Evolutionary conservation across 352 stramenopile species (phyloP).

Genomic region (Blastocystis sp.): DNA sequence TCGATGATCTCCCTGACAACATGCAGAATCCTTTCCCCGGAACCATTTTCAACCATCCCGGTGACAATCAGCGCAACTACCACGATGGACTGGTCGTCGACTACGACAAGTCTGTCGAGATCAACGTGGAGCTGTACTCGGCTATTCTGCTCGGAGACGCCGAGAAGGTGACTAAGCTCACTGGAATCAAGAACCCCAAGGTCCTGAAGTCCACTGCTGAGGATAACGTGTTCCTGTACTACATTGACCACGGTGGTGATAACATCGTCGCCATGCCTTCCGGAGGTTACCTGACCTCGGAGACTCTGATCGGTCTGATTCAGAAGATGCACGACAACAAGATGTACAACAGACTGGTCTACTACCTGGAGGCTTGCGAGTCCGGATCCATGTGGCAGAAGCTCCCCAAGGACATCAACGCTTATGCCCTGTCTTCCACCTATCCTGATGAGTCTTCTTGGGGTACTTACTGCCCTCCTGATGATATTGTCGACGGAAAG

Average conservation of each 20-base stretch:
- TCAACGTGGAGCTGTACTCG: constrained; percentile 72
- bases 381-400: constrained; percentile 77
- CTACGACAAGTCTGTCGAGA: constrained; percentile 60
- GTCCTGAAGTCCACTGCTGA: constrained; percentile 69
- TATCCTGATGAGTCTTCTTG: constrained; percentile 73
- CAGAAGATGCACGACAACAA: constrained; percentile 69
- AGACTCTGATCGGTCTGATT: constrained; percentile 66
- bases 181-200: constrained; percentile 63
- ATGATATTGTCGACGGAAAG: constrained; percentile 65
- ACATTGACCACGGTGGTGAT: constrained; percentile 74
- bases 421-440: constrained; percentile 74
- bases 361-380: constrained; percentile 71
- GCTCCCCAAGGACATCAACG: constrained; percentile 70
- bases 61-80: constrained; percentile 63
- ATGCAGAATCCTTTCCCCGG: constrained; percentile 71
- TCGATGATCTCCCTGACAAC: constrained; percentile 71
- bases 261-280: constrained; percentile 73
- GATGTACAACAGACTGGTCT: constrained; percentile 67
- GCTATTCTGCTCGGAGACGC: constrained; percentile 71
- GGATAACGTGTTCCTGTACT: constrained; percentile 78
- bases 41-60: constrained; percentile 74
- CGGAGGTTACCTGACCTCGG: constrained; percentile 66
- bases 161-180: constrained; percentile 50
- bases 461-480: constrained; percentile 69
- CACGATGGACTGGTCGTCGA: constrained; percentile 64